Percentiles rank a stretch among this genome's conserved stretches.
phyloP scores from a whole-genome alignment of 2,329 filamentous ascomycete species.

The Microdochium paspali region DNA sequence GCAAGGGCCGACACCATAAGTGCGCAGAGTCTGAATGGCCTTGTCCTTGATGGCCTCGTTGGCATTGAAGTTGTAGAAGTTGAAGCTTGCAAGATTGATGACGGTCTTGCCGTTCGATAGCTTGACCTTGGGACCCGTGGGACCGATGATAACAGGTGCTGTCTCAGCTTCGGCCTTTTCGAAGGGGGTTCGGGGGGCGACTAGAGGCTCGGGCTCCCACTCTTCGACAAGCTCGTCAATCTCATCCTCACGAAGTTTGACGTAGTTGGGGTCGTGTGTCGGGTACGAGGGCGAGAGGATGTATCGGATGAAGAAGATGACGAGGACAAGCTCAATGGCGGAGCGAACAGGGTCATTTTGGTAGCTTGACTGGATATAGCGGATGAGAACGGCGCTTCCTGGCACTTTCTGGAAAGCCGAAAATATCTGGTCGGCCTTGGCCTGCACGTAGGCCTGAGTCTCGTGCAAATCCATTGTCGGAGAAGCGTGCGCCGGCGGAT shows the following conservation, averaged over 20 bases:
- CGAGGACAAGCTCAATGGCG: slow-evolving; percentile 83
- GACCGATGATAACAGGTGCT: slow-evolving; percentile 77
- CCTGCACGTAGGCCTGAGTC: slow-evolving; percentile 42
- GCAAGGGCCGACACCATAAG: slow-evolving; percentile 93
- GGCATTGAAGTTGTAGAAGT: slow-evolving; percentile 94
- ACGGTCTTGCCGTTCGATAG: slow-evolving; percentile 83
- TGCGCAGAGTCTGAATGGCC: slow-evolving; percentile 85
- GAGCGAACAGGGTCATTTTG: slow-evolving; percentile 94
- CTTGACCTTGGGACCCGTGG: slow-evolving; percentile 84
- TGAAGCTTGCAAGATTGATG: slow-evolving; percentile 87
- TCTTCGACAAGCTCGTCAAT: slow-evolving; percentile 96
- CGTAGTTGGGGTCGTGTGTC: slow-evolving; percentile 80
- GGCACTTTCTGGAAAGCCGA: slow-evolving; percentile 81
- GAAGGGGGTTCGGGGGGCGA: slow-evolving; percentile 60
- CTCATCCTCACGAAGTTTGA: slow-evolving; percentile 87
- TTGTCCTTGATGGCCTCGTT: slow-evolving; percentile 93
- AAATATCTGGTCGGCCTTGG: slow-evolving; percentile 41
- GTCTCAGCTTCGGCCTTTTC: slow-evolving; percentile 80
- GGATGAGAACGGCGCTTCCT: slow-evolving; percentile 85
- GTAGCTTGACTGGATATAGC: slow-evolving; percentile 95
- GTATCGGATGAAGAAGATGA: slow-evolving; percentile 93
- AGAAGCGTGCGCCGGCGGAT: too few species aligned
- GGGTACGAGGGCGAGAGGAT: slow-evolving; percentile 86
- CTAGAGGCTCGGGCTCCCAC: slow-evolving; percentile 90
- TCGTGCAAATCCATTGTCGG: slow-evolving; percentile 61